These are phyloP conservation scores for Forsythia viridissima DNA, from an alignment of 257 asterid genomes.

Conservation along the genomic window DNA sequence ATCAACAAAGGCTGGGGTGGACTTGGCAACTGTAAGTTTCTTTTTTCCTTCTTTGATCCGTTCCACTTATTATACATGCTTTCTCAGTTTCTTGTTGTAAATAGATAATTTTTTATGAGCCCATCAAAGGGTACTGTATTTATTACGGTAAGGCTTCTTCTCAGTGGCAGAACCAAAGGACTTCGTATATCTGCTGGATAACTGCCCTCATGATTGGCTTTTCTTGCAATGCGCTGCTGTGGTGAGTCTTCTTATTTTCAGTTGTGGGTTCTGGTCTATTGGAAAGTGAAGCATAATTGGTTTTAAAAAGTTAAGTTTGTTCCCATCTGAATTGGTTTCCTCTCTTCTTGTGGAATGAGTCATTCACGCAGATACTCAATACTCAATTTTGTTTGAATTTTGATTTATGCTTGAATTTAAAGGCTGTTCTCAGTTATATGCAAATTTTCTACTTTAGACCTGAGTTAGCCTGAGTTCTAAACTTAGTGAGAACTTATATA, in stretches of 20 bases:
- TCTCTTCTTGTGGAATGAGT: background rate
- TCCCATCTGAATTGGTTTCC: background rate
- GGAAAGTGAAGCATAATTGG: background rate
- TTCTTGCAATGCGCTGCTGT: constrained; percentile 91
- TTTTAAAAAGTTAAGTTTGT: background rate
- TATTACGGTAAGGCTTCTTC: constrained; percentile 26
- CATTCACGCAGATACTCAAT: background rate
- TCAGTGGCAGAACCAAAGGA: constrained; percentile 92
- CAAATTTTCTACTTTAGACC: background rate
- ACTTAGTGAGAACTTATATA: background rate
- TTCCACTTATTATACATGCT: constrained; percentile 6
- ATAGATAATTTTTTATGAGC: constrained; percentile 8
- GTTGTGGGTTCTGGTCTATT: background rate
- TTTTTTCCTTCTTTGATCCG: constrained; percentile 19
- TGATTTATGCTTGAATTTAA: background rate
- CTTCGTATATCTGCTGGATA: constrained; percentile 77
- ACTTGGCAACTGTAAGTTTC: constrained; percentile 88
- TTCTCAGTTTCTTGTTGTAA: background rate
- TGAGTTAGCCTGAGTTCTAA: background rate
- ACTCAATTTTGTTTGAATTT: background rate
- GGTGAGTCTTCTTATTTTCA: constrained; percentile 53
- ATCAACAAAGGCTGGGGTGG: constrained; percentile 99
- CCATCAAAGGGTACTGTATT: constrained; percentile 9
- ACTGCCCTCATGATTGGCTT: constrained; percentile 97
- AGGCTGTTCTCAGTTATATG: background rate